Percentiles rank a stretch among this genome's conserved stretches.
phyloP scores from a whole-genome alignment of 177 flowering plant genomes.

The Vitis hybrid region DNA sequence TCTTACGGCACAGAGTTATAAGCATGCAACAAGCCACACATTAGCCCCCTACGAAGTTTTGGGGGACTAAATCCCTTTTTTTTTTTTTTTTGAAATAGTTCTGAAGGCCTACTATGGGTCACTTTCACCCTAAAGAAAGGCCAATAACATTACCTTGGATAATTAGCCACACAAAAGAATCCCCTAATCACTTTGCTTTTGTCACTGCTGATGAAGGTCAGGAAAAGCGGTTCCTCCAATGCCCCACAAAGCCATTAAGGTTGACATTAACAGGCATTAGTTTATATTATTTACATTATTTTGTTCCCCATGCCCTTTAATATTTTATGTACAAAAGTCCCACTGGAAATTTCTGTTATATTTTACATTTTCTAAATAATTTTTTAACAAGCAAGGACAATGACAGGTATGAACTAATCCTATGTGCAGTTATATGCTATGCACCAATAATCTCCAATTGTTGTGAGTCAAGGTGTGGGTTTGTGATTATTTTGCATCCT shows the following conservation, averaged over 20 bases:
- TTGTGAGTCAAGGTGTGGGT: neutral
- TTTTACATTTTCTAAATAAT: neutral
- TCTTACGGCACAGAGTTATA: no score
- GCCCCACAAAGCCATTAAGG: slow-evolving; percentile 14
- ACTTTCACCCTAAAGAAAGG: slow-evolving; percentile 3
- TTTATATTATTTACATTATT: neutral
- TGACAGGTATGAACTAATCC: slow-evolving; percentile 1
- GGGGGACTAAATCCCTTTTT: no score
- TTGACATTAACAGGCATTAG: neutral
- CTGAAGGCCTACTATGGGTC: slow-evolving; percentile 7
- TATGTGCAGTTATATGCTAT: neutral
- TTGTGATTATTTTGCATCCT: neutral
- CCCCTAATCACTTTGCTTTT: slow-evolving; percentile 11
- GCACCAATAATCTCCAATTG: no score
- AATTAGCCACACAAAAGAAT: neutral
- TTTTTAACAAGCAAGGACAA: neutral
- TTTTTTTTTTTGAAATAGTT: neutral
- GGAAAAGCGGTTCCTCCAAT: slow-evolving; percentile 21
- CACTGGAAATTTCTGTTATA: neutral
- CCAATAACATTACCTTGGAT: slow-evolving; percentile 12
- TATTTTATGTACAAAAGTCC: neutral
- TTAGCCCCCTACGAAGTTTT: neutral
- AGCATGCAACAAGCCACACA: neutral
- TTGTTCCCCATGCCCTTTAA: neutral
- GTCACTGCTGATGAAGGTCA: slow-evolving; percentile 12